These are phyloP conservation scores for Suhomyces kunorum DNA, from an alignment of 1,139 yeast genomes.

Conservation along the genomic window DNA sequence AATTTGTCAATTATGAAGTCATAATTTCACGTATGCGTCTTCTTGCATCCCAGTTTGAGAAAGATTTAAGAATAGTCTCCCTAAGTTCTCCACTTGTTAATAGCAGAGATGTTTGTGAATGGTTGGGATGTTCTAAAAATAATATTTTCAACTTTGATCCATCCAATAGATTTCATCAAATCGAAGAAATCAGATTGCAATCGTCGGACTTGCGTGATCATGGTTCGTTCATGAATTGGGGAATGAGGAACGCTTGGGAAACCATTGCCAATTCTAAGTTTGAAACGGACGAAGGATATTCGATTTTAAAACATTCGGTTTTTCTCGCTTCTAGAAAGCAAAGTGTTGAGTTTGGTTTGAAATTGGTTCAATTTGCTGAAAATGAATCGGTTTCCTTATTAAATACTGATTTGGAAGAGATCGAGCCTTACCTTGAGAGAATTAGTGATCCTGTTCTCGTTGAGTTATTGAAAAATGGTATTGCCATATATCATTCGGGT, in stretches of 20 bases:
- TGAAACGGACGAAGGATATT: background rate
- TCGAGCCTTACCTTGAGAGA: slow-evolving; percentile 45
- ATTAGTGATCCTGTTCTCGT: slow-evolving; percentile 51
- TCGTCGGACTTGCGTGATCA: slow-evolving; percentile 9
- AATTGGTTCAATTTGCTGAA: slow-evolving; percentile 39
- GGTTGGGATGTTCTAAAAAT: slow-evolving; percentile 71
- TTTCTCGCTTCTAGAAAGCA: slow-evolving; percentile 60
- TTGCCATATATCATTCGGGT: slow-evolving; percentile 62
- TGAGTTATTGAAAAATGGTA: slow-evolving; percentile 56
- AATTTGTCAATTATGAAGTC: slow-evolving; percentile 55
- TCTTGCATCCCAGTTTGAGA: slow-evolving; percentile 62
- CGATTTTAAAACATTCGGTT: slow-evolving; percentile 37
- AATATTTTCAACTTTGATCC: slow-evolving; percentile 73
- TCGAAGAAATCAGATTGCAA: slow-evolving; percentile 61
- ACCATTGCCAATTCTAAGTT: background rate
- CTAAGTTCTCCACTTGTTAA: slow-evolving; percentile 70
- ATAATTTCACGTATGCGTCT: slow-evolving; percentile 70
- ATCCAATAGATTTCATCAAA: slow-evolving; percentile 53
- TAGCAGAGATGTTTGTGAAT: slow-evolving; percentile 77
- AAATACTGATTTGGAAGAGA: slow-evolving; percentile 34
- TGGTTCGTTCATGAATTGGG: slow-evolving; percentile 45
- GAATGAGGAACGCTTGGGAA: slow-evolving; percentile 37
- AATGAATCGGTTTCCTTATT: slow-evolving; percentile 29
- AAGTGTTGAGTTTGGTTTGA: slow-evolving; percentile 53
- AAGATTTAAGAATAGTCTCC: slow-evolving; percentile 59